Percentiles rank a stretch among this genome's conserved stretches.
phyloP scores from a whole-genome alignment of 2,329 filamentous ascomycete species.

The Orbilia javanica region DNA sequence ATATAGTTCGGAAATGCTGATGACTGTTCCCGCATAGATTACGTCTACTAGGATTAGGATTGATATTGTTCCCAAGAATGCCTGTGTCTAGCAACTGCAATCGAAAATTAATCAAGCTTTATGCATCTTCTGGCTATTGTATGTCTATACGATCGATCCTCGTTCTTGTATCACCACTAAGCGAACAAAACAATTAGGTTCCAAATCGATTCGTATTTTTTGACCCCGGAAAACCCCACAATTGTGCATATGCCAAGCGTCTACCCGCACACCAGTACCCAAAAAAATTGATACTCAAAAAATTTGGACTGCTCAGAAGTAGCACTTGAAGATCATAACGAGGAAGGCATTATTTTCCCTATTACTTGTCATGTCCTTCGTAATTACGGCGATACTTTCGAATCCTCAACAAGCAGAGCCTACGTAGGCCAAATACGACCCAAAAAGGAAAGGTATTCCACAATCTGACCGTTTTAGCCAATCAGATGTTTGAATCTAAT shows the following conservation, averaged over 20 bases:
- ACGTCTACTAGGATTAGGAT: background rate
- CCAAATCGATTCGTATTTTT: constrained; percentile 55
- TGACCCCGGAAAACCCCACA: constrained; percentile 56
- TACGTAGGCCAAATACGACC: constrained; percentile 34
- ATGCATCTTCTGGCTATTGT: background rate
- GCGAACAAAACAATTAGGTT: background rate
- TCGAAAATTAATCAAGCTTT: background rate
- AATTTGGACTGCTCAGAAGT: background rate
- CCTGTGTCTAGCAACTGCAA: background rate
- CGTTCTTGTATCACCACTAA: background rate
- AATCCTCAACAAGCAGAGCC: background rate
- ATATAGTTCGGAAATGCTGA: too few species aligned
- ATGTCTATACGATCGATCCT: constrained; percentile 14
- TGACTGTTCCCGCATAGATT: background rate
- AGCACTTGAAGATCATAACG: background rate
- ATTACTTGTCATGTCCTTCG: background rate
- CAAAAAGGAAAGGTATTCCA: constrained; percentile 27
- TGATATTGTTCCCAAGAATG: background rate
- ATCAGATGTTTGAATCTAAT: constrained; percentile 1
- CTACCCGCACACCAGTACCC: background rate
- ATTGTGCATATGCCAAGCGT: constrained; percentile 17
- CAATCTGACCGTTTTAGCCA: constrained; percentile 6
- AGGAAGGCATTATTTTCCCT: background rate
- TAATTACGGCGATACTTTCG: background rate
- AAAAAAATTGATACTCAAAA: background rate